These are phyloP conservation scores for Inonotus hispidus DNA, from an alignment of 1,284 basidiomycete species.

Conservation along the genomic window DNA sequence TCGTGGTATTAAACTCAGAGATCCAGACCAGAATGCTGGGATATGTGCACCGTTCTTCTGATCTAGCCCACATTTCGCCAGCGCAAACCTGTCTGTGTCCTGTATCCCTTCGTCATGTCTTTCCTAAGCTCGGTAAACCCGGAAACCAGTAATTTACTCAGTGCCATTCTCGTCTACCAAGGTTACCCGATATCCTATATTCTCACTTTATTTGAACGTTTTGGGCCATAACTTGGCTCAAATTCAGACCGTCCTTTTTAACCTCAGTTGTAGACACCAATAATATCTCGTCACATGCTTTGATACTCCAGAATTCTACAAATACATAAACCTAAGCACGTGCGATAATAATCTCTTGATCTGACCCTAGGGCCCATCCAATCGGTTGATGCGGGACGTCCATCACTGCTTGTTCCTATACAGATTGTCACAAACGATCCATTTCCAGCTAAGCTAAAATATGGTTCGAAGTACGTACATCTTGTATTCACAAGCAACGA, in stretches of 20 bases:
- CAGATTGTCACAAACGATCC: no score
- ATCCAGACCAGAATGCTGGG: neutral
- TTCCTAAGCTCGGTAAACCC: neutral
- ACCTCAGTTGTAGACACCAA: no score
- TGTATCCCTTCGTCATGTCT: neutral
- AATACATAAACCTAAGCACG: no score
- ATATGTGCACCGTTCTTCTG: neutral
- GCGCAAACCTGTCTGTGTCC: neutral
- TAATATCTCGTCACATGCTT: no score
- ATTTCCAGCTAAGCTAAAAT: neutral
- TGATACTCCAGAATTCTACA: no score
- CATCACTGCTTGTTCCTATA: neutral
- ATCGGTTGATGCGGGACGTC: no score
- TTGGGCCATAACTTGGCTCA: no score
- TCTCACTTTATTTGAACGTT: no score
- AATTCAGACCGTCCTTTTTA: no score
- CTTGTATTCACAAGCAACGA: conserved; percentile 4
- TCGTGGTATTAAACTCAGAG: conserved; percentile 1
- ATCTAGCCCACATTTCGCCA: neutral
- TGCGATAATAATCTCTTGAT: no score
- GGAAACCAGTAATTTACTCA: neutral
- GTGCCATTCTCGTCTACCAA: neutral
- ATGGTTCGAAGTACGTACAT: neutral
- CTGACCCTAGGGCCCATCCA: no score
- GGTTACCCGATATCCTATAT: no score